A percentile compares a stretch with the other conserved stretches of the same genome.
phyloP scores from a whole-genome alignment of 192 early-diverging fungal genomes.

The Coemansia erecta region DNA sequence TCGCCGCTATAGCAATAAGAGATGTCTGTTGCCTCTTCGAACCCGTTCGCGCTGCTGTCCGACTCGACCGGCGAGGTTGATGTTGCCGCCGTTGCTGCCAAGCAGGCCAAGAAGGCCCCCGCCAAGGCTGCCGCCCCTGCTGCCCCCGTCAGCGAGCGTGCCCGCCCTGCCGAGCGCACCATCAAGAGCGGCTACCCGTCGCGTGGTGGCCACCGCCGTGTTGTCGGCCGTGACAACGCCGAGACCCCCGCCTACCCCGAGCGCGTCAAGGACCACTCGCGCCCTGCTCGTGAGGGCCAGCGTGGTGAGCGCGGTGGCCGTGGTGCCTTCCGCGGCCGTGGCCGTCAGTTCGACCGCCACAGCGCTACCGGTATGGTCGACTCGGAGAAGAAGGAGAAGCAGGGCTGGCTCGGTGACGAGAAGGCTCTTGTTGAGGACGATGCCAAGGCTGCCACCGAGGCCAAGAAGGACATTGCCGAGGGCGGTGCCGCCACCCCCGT shows the following conservation, averaged over 20 bases:
- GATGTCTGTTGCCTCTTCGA: conserved; percentile 63
- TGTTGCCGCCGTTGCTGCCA: conserved; percentile 34
- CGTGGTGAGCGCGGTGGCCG: conserved; percentile 54
- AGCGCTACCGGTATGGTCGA: conserved; percentile 73
- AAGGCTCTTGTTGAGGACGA: conserved; percentile 37
- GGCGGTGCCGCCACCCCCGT: conserved; percentile 38
- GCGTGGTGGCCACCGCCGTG: conserved; percentile 22
- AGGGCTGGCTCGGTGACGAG: conserved; percentile 69
- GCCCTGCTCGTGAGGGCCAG: conserved; percentile 45
- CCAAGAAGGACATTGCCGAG: conserved; percentile 35
- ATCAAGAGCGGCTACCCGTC: conserved; percentile 19
- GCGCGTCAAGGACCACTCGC: conserved; percentile 46
- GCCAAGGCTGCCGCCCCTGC: conserved; percentile 12
- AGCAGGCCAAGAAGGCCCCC: conserved; percentile 38
- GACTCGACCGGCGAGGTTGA: conserved; percentile 57
- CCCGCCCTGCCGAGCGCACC: conserved; percentile 11
- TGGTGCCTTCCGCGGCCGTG: conserved; percentile 58
- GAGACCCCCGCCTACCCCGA: conserved; percentile 8
- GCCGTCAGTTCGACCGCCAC: conserved; percentile 85
- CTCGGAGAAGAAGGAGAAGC: conserved; percentile 89
- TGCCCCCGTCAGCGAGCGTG: conserved; percentile 24
- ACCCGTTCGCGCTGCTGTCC: conserved; percentile 68
- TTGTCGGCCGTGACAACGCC: conserved; percentile 23
- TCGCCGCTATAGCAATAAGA: conserved; percentile 1
- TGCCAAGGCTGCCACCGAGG: conserved; percentile 40